Evolutionary conservation across 1,139 yeast species (phyloP), one percentile per base, ranked within the genome.

Genomic region (Hyphopichia khmerensis): DNA sequence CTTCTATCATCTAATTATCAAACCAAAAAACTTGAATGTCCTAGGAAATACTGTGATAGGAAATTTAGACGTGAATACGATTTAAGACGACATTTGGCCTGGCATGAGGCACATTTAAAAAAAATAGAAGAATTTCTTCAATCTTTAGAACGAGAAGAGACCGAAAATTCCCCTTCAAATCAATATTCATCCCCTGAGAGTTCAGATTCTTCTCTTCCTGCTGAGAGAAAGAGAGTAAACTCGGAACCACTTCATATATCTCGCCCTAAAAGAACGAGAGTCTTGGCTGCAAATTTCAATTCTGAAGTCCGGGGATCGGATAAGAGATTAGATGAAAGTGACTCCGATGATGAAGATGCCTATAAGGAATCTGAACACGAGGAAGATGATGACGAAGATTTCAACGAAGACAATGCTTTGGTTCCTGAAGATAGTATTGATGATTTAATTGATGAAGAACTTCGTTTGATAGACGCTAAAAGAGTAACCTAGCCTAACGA

Each of bases 51-150:
- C 38, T 82, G 88, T 54, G 62, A 56, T 26, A 60, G 84, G 33
- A 59, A 57, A 24, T 82, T 80, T 52, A 61, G 69, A 16, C 63
- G 74, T 44, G 69, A 71, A 0, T 69, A 72, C 49, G 85, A 80
- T 52, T 57, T 80, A 31, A 55, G 59, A 18, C 65, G 85, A 38
- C 88, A 82, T 55, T 49, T 81, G 39, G 60, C 57, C 33, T 79
- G 85, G 84, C 87, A 82, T 53, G 67, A 69, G 10, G 61, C 62
- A 18, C 69, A 70, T 31, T 51, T 65, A 44, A 48, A 48, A 35
- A 65, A 60, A 48, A 62, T 72, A 11, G 69, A 67, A 42, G 47
- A 47, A 9, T 72, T 62, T 42, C 59, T 73, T 45, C 52, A 51
- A 7, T 58, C 67, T 1, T 51, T 72, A 33, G 62, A 60, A 24